Evolutionary conservation across 2,329 filamentous ascomycete species (phyloP).

Genomic region (Penicillium psychrosexuale): DNA sequence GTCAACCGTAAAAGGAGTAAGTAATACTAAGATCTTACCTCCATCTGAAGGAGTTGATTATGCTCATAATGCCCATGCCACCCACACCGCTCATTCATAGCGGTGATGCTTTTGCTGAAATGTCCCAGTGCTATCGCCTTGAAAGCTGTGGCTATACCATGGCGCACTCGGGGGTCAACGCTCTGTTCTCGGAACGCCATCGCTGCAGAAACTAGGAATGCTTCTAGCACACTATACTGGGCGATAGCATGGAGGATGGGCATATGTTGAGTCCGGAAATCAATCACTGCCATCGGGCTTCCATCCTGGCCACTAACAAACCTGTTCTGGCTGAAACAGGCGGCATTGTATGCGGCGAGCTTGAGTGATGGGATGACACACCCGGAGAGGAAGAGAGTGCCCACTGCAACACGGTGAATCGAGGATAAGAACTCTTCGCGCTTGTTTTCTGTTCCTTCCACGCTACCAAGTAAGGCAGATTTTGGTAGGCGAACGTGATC

Average conservation of each 20-base stretch:
- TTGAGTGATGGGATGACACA: neutral
- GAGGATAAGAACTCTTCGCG: conserved; percentile 27
- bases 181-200: conserved; percentile 35
- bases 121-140: conserved; percentile 13
- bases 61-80: conserved; percentile 13
- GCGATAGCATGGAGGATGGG: neutral
- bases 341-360: neutral
- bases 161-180: conserved; percentile 10
- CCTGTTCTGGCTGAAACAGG: neutral
- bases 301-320: neutral
- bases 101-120: conserved; percentile 6
- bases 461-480: conserved; percentile 29
- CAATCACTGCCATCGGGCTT: neutral
- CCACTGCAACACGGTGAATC: conserved; percentile 8
- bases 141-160: conserved; percentile 10
- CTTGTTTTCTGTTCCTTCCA: conserved; percentile 13
- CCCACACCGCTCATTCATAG: conserved; percentile 12
- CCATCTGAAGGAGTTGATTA: conserved; percentile 8
- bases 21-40: conserved; percentile 1
- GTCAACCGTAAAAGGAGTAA: neutral
- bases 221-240: neutral
- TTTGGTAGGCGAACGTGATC: conserved; percentile 28
- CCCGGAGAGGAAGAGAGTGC: conserved; percentile 3
- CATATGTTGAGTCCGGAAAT: neutral
- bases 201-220: conserved; percentile 7